Evolutionary conservation across 2,329 filamentous ascomycete species (phyloP), one percentile per base, ranked within the genome.

Genomic region (Juglanconis oblonga): DNA sequence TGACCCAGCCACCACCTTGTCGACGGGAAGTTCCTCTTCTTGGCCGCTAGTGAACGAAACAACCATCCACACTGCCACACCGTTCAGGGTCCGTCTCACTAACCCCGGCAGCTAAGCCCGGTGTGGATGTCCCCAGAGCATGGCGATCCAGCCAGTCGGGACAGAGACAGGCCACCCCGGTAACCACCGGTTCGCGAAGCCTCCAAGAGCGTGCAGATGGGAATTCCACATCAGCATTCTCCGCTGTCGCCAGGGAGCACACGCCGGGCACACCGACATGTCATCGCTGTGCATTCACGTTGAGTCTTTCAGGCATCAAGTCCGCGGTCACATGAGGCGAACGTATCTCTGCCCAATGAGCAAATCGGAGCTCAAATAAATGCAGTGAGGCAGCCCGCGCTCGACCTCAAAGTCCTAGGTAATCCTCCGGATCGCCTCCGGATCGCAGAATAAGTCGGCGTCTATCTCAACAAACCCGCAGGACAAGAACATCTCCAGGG

Each of bases 121-220:
- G 48, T 52, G 54, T 61, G 58, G 54, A 24, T 52, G 35, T 35
- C 33, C 50, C 54, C 53, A 49, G n/a, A 42, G 17, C 54, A 54
- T 49, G 50, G 36, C 36, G 33, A 61, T 45, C 59, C 59, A 54
- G 45, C 59, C 50, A 58, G 52, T 58, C 42, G 59, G 59, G 52
- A 54, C 44, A 29, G 49, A 52, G 53, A 53, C 53, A 45, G 40
- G 32, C 42, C 52, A 33, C 42, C 38, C 58, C 52, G 24, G 38
- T 40, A 42, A 44, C 42, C 5, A 7, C 31, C 44, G 24, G 9
- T 33, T 36, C 33, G 45, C 52, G n/a, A n/a, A n/a, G n/a, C n/a
- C n/a, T n/a, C n/a, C n/a, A 50, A 59, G 33, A 44, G 49, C 51
- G 36, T 45, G 42, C 33, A 35, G 13, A 51, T 35, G 47, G 11